Percentiles rank a stretch among this genome's conserved stretches.
phyloP scores from a whole-genome alignment of 495 filamentous ascomycete species.

The Xylaria scruposa region DNA sequence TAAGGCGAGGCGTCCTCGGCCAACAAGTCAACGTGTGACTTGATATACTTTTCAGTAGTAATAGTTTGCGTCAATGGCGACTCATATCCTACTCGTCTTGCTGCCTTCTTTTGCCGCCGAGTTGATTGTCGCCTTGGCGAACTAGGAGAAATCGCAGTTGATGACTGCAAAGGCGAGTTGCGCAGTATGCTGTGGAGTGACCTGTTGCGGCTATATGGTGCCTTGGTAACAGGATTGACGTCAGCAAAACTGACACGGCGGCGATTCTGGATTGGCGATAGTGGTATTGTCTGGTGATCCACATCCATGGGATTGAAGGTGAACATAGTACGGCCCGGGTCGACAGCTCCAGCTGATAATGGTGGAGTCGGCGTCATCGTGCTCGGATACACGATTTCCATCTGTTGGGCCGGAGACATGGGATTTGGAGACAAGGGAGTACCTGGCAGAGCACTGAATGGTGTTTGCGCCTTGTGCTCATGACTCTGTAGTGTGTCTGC shows the following conservation, averaged over 20 bases:
- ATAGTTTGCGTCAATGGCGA: constrained; percentile 61
- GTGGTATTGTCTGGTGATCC: constrained; percentile 24
- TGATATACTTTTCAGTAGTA: constrained; percentile 60
- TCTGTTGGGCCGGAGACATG: constrained; percentile 47
- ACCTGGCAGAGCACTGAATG: constrained; percentile 51
- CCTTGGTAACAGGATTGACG: constrained; percentile 27
- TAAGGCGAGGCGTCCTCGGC: constrained; percentile 57
- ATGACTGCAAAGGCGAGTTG: constrained; percentile 71
- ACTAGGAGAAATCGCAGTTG: constrained; percentile 49
- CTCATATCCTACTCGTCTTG: constrained; percentile 59
- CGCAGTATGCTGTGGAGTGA: constrained; percentile 76
- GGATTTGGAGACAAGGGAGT: constrained; percentile 54
- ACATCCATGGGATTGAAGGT: constrained; percentile 43
- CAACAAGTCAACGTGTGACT: constrained; percentile 62
- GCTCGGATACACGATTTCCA: constrained; percentile 50
- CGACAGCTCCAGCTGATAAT: constrained; percentile 52
- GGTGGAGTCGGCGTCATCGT: constrained; percentile 59
- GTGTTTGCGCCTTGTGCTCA: constrained; percentile 44
- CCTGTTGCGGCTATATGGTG: constrained; percentile 70
- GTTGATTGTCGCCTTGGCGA: constrained; percentile 55
- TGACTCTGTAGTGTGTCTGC: constrained; percentile 30
- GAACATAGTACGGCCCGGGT: constrained; percentile 47
- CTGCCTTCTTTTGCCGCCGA: constrained; percentile 55
- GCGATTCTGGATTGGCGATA: constrained; percentile 33
- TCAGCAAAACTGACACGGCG: constrained; percentile 33